phyloP scores from a whole-genome alignment of 176 grass and related monocot species.

The Raddia guianensis region DNA sequence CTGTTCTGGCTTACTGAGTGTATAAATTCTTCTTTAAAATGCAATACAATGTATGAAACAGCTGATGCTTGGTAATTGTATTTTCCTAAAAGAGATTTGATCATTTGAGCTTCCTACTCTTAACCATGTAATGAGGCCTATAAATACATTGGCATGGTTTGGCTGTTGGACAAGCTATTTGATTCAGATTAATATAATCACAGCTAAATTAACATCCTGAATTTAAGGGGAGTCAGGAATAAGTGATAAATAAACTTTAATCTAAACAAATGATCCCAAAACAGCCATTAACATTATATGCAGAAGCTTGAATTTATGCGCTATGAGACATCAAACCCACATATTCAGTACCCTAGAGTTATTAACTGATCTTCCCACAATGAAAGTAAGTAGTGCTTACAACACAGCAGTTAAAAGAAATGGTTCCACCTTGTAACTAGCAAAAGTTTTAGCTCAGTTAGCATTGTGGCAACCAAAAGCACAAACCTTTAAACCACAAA shows the following conservation, averaged over 20 bases:
- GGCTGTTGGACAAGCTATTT: conserved; percentile 8
- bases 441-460: conserved; percentile 27
- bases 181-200: background rate
- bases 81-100: background rate
- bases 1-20: background rate
- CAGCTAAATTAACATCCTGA: background rate
- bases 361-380: background rate
- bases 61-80: background rate
- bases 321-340: background rate
- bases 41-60: background rate
- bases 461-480: conserved; percentile 18
- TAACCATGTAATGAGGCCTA: background rate
- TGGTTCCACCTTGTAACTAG: background rate
- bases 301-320: background rate
- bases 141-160: conserved; percentile 5
- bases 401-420: background rate
- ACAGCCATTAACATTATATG: background rate
- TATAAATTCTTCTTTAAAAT: background rate
- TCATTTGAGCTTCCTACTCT: background rate
- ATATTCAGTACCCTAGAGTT: background rate
- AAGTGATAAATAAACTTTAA: background rate
- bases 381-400: conserved; percentile 10
- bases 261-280: background rate
- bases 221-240: background rate
- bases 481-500: background rate